Evolutionary conservation across 2,329 filamentous ascomycete genomes (phyloP), one percentile per base, ranked within the genome.

Genomic region (Sporothrix humicola): DNA sequence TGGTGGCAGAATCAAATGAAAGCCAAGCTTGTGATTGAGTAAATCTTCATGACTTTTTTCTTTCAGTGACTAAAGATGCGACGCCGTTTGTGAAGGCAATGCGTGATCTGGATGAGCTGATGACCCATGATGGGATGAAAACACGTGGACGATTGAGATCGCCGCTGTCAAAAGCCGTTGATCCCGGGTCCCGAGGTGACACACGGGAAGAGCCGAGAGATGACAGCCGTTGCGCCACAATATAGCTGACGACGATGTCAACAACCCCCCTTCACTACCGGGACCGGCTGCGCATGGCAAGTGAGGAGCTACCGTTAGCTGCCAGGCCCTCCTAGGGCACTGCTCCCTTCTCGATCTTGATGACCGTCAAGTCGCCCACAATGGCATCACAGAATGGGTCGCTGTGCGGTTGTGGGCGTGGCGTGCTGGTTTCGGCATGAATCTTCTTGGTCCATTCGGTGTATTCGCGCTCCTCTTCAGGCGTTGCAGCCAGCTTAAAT

Each of bases 401-500:
- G 0, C n/a, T 52, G 65, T 37, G 46, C 8, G 17, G 42, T 65
- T 66, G 61, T 13, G 61, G 46, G 9, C n/a, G 37, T 2, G 37
- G 13, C 9, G 59, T 37, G 9, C 10, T 4, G 42, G 17, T 6
- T n/a, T 31, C 46, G 13, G 13, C 12, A 44, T 66, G n/a, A 7
- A n/a, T 66, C 42, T 46, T 48, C 66, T 54, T 56, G 17, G 76
- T 73, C 76, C 75, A 76, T 2, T 59, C 44, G 10, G 71, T 12
- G 20, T 76, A 77, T 12, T 74, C 73, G 73, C 86, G 83, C 1
- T 86, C 86, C 73, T 88, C 86, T 56, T 97, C 93, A 0, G 94
- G 92, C 71, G 93, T 96, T 26, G 97, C 89, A 2, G 90, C 89
- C 75, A 93, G 85, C 80, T 97, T 94, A 54, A 98, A 82, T 75